Percentiles rank a stretch among this genome's conserved stretches.
These are phyloP conservation scores for Quambalaria eucalypti DNA, from an alignment of 1,284 basidiomycete genomes.

Conservation along the genomic window DNA sequence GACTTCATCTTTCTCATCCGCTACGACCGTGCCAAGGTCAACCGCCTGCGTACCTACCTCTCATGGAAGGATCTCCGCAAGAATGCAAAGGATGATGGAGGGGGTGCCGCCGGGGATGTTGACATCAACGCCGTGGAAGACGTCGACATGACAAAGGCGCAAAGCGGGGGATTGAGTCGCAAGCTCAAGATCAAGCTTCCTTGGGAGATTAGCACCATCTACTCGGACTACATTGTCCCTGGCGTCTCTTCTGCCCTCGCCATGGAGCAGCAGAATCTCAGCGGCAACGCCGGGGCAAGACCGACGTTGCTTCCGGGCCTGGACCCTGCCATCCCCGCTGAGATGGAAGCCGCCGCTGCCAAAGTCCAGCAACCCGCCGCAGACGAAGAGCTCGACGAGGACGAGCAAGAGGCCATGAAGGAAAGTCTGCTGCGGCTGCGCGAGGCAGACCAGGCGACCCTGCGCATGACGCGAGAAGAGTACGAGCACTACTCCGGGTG, in stretches of 20 bases:
- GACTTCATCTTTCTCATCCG: slow-evolving; percentile 94
- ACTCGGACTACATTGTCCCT: slow-evolving; percentile 51
- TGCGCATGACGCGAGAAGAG: slow-evolving; percentile 90
- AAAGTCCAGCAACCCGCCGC: slow-evolving; percentile 15
- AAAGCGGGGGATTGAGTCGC: not conserved
- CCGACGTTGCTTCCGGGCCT: too few species aligned
- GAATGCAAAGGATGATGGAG: slow-evolving; percentile 67
- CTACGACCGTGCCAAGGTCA: slow-evolving; percentile 87
- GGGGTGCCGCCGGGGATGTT: slow-evolving; percentile 62
- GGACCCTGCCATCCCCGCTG: not conserved
- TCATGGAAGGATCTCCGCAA: slow-evolving; percentile 97
- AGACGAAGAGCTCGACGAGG: slow-evolving; percentile 75
- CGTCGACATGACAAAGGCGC: not conserved
- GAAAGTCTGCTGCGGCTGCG: slow-evolving; percentile 75
- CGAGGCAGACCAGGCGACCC: slow-evolving; percentile 84
- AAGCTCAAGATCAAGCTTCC: slow-evolving; percentile 73
- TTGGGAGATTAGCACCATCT: slow-evolving; percentile 89
- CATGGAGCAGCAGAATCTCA: not conserved
- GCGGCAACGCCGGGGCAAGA: not conserved
- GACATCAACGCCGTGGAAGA: not conserved
- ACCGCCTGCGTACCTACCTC: slow-evolving; percentile 83
- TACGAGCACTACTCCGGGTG: slow-evolving; percentile 97
- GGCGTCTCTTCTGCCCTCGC: not conserved
- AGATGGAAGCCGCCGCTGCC: slow-evolving; percentile 1
- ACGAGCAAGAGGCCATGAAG: slow-evolving; percentile 90